phyloP scores from a whole-genome alignment of 495 filamentous ascomycete genomes.

The Endocarpon pusillum region DNA sequence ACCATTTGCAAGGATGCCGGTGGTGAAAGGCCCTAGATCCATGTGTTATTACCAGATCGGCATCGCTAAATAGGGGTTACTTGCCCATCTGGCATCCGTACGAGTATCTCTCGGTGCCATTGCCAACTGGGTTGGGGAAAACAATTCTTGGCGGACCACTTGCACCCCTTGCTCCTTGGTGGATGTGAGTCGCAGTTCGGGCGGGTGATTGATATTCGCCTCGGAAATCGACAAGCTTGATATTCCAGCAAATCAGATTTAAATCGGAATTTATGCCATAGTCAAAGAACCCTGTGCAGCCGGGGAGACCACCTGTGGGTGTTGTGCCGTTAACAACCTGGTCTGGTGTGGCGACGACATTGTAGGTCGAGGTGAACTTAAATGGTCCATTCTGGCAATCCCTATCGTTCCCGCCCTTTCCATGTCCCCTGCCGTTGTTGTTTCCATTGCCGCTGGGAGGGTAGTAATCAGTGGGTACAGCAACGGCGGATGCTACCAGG shows the following conservation, averaged over 20 bases:
- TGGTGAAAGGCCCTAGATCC: conserved; percentile 20
- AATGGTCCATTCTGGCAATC: no score
- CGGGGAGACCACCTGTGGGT: conserved; percentile 15
- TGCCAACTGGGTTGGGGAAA: no score
- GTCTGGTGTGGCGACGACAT: conserved; percentile 18
- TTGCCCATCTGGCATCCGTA: conserved; percentile 17
- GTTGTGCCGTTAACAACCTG: conserved; percentile 22
- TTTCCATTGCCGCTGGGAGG: no score
- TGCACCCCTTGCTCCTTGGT: no score
- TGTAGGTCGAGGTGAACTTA: conserved; percentile 22
- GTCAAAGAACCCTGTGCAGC: conserved; percentile 18
- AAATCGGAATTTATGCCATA: conserved; percentile 21
- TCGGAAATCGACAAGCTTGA: no score
- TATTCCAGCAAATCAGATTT: conserved; percentile 23
- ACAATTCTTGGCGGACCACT: no score
- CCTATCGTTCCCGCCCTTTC: no score
- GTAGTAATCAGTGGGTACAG: no score
- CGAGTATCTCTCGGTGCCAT: conserved; percentile 12
- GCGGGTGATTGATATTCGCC: no score
- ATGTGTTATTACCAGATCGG: not conserved
- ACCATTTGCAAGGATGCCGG: conserved; percentile 17
- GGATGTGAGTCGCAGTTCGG: no score
- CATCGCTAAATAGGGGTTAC: not conserved
- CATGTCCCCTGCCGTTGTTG: no score
- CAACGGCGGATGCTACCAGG: no score